Conservation (phyloP, 176 grass and related monocot species). For the Chrysopogon serrulatus region DNA sequence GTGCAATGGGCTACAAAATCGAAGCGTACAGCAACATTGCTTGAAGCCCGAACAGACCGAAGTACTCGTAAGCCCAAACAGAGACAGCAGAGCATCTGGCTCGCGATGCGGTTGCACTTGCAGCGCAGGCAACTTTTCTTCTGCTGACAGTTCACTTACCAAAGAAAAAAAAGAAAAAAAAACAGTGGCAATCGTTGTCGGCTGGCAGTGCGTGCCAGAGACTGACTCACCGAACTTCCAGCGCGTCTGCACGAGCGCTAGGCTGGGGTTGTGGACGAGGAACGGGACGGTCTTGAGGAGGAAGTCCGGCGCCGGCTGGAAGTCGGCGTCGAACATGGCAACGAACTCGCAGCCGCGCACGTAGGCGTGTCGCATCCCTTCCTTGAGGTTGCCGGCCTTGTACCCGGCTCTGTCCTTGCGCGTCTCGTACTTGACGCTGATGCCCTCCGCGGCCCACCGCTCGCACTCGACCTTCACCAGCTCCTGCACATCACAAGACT, state of each 20-base stretch:
- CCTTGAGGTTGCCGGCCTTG: constrained; percentile 74
- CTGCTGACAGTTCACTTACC: too few species aligned
- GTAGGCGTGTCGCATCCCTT: constrained; percentile 67
- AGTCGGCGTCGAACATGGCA: constrained; percentile 83
- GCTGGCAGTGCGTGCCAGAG: neutral
- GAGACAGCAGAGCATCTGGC: too few species aligned
- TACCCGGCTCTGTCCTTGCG: constrained; percentile 58
- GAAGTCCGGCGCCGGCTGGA: constrained; percentile 75
- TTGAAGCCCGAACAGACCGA: too few species aligned
- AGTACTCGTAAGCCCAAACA: too few species aligned
- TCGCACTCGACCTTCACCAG: constrained; percentile 67
- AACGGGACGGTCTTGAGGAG: constrained; percentile 61
- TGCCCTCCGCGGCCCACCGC: constrained; percentile 43
- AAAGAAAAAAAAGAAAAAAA: neutral
- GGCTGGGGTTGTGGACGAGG: constrained; percentile 49
- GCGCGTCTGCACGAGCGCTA: constrained; percentile 77
- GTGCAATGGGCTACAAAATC: too few species aligned
- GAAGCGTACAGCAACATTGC: too few species aligned
- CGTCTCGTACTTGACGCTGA: constrained; percentile 60
- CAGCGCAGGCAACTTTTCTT: too few species aligned
- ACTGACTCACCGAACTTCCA: constrained; percentile 65
- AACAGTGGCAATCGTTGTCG: neutral
- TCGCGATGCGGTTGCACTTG: too few species aligned
- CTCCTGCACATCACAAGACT: constrained; percentile 24
- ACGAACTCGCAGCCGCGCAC: constrained; percentile 57